Evolutionary conservation across 768 basidiomycete species (phyloP), one percentile per base, ranked within the genome.

Genomic region (Hypsizygus marmoreus): DNA sequence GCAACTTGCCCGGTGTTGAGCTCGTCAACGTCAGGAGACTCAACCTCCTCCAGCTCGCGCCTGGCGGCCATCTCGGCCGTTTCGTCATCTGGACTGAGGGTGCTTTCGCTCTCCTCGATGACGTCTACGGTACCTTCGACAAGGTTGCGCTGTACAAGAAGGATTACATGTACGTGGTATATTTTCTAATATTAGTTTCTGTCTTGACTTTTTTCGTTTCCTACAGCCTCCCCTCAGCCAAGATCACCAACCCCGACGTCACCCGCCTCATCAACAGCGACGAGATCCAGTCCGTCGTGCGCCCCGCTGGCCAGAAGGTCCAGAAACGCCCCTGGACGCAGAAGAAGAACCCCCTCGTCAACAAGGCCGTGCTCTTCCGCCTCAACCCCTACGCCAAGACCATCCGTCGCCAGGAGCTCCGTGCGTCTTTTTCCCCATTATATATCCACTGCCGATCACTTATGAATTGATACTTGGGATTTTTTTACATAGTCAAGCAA

Each of bases 1-100:
- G 95, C 67, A 99, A 99, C 76, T 71, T 99, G 57, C 97, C 97
- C 51, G 97, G 97, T 73, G 95, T 98, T 58, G 97, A 98, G 76
- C 76, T 95, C 42, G 91, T 90, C 73, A 95, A 91, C 67, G 97
- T 99, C 58, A 81, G 85, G 68, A 74, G 90, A 41, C 77, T 99
- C 60, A 99, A 99, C 77, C 83, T 99, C 61, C 92, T 99, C 67
- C 94, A 97, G 74, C 91, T 99, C 67, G 97, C 97, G 12, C 97
- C 97, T 38, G 97, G 97, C 83, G 97, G 97, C 56, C 97, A 99
- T 67, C 85, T 99, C 50, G 97, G 97, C 51, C 92, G 97, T 53
- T 99, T 99, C 76, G 79, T 97, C 68, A 95, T 99, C 79, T 99
- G 97, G 97, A 98, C 97, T 51, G 89, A 95, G 75, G 79, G 79